phyloP scores from a whole-genome alignment of 1,139 yeast species.

The Hyphopichia buzzinii region DNA sequence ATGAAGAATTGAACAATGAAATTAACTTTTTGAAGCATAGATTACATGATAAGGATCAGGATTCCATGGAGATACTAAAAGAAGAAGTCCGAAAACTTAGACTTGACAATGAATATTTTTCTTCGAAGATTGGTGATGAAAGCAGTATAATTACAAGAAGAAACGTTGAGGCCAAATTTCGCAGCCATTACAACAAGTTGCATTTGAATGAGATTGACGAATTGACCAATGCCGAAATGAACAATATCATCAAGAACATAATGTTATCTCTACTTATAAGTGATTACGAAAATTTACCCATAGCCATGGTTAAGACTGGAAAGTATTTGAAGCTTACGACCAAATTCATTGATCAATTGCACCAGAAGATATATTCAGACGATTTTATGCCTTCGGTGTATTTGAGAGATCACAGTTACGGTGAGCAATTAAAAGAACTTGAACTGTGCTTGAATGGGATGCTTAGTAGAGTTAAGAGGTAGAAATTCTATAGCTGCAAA shows the following conservation, averaged over 20 bases:
- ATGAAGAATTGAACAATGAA: constrained; percentile 17
- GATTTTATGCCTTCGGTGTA: constrained; percentile 13
- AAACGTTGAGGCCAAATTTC: constrained; percentile 13
- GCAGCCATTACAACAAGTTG: constrained; percentile 22
- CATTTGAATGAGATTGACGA: constrained; percentile 27
- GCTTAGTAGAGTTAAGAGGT: constrained; percentile 9
- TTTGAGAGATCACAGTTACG: constrained; percentile 8
- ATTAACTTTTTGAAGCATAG: constrained; percentile 10
- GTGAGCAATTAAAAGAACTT: constrained; percentile 12
- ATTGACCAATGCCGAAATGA: constrained; percentile 23
- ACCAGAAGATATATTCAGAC: constrained; percentile 17
- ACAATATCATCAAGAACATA: constrained; percentile 30
- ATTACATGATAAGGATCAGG: not conserved
- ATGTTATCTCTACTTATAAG: constrained; percentile 32
- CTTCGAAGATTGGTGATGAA: not conserved
- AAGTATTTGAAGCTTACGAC: constrained; percentile 21
- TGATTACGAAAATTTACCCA: constrained; percentile 24
- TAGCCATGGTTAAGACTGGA: constrained; percentile 24
- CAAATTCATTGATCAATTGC: constrained; percentile 29
- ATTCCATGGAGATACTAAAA: not conserved
- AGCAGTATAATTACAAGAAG: not conserved
- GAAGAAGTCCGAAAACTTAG: not conserved
- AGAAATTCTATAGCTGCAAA: too few relatives aligned
- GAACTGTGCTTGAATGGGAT: constrained; percentile 22
- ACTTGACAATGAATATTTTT: not conserved